phyloP scores from a whole-genome alignment of 768 basidiomycete species.

The Coprinopsis cinerea region DNA sequence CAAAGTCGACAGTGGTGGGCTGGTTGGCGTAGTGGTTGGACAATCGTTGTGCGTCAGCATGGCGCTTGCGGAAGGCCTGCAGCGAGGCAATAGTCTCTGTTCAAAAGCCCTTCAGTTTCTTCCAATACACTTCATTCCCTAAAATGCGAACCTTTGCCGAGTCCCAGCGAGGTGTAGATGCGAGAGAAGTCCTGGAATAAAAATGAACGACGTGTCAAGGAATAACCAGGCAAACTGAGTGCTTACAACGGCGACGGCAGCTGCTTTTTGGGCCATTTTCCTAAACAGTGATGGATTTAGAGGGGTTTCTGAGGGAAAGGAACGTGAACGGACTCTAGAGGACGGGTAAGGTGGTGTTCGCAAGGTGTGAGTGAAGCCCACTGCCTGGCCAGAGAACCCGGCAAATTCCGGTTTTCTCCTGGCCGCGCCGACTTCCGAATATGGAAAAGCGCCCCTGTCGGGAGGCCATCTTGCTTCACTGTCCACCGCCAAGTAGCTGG shows the following conservation, averaged over 20 bases:
- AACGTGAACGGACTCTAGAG: constrained; percentile 20
- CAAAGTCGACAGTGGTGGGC: constrained; percentile 82
- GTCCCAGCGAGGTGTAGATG: constrained; percentile 74
- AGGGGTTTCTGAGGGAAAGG: constrained; percentile 1
- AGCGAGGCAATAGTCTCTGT: constrained; percentile 86
- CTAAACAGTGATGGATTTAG: constrained; percentile 17
- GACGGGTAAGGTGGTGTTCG: constrained; percentile 12
- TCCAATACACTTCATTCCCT: neutral
- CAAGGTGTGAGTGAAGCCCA: constrained; percentile 12
- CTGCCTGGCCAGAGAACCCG: constrained; percentile 19
- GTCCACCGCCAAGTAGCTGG: too few relatives aligned
- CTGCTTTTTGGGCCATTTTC: constrained; percentile 67
- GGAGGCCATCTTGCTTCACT: too few relatives aligned
- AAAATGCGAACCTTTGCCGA: constrained; percentile 76
- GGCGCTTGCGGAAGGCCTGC: constrained; percentile 94
- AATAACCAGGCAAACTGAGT: neutral
- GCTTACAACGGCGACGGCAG: constrained; percentile 60
- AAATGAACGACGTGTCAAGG: constrained; percentile 21
- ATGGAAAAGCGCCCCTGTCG: neutral
- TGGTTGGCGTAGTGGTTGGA: constrained; percentile 56
- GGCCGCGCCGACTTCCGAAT: constrained; percentile 1
- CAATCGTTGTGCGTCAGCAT: constrained; percentile 80
- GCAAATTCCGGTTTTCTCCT: constrained; percentile 31
- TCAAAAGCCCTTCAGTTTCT: neutral
- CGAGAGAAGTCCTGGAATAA: constrained; percentile 69